Evolutionary conservation across 805 yeast species (phyloP), one percentile per base, ranked within the genome.

Genomic region (Kuraishia floccosa): DNA sequence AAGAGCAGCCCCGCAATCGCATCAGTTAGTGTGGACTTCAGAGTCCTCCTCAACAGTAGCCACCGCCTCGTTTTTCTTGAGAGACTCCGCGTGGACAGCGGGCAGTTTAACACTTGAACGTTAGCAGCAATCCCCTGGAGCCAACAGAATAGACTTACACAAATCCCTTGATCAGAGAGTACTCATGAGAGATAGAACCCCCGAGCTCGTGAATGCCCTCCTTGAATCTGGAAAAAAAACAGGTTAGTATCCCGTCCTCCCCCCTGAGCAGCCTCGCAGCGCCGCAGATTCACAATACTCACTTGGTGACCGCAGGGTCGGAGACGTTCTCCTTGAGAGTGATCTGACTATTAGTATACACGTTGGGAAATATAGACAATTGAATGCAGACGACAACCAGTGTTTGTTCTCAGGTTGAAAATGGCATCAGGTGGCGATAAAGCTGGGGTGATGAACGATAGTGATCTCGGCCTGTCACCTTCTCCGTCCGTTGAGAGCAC

Each of bases 31-130:
- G 41, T 63, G 61, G 25, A 78, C 84, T 45, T 72, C 80, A 46
- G 66, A 57, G 49, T 79, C 87, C 48, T 73, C 84, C 51, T 79
- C 87, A 39, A 77, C 58, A 25, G 63, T 54, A 29, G 69, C 66
- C 40, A 79, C 76, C 30, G 61, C 65, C 18, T 66, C 68, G 44
- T 71, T 64, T 25, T 50, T 44, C 39, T 58, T 50, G 41, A 78
- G 49, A n/a, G 69, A 40, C 15, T 52, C 48, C 22, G 68, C 58
- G 40, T 71, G 77, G 38, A 63, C 36, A 4, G 60, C 52, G 26
- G 86, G 85, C 38, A 79, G 52, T 43, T 71, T 69, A 35, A 69
- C 64, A 30, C 54, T 49, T 28, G n/a, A n/a, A n/a, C n/a, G n/a
- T n/a, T n/a, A n/a, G n/a, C n/a, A n/a, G n/a, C n/a, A n/a, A n/a